phyloP scores from a whole-genome alignment of 257 asterid genomes.

The Ophiorrhiza pumila region DNA sequence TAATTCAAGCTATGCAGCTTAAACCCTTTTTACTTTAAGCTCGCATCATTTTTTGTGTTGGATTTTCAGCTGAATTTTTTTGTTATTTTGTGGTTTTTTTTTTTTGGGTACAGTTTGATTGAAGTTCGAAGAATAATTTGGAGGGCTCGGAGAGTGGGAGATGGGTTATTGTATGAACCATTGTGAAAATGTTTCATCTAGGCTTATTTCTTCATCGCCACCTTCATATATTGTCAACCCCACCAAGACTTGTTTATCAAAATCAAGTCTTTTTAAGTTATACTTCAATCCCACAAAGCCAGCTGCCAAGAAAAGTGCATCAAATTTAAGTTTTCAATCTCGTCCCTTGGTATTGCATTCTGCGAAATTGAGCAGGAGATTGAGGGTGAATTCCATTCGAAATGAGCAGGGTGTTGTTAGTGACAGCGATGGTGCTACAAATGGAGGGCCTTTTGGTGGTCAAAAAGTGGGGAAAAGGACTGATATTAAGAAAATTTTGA shows the following conservation, averaged over 20 bases:
- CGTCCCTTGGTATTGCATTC: constrained; percentile 35
- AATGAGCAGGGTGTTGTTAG: constrained; percentile 22
- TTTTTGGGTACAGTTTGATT: constrained; percentile 13
- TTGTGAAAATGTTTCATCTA: constrained; percentile 27
- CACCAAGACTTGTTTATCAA: constrained; percentile 19
- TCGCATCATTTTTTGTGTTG: background rate
- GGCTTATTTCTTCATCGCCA: constrained; percentile 30
- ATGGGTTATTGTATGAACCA: constrained; percentile 35
- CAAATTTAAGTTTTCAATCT: constrained; percentile 25
- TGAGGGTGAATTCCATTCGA: constrained; percentile 24
- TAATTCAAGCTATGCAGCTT: background rate
- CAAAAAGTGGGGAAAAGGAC: constrained; percentile 59
- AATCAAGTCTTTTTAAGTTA: constrained; percentile 34
- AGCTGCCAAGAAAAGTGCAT: constrained; percentile 12
- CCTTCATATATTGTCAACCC: constrained; percentile 12
- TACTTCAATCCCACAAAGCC: constrained; percentile 24
- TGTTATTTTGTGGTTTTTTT: background rate
- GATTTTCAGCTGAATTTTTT: background rate
- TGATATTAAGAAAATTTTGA: constrained; percentile 84
- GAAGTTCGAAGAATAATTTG: background rate
- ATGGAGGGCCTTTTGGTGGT: constrained; percentile 28
- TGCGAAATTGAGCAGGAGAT: constrained; percentile 19
- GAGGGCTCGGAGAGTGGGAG: background rate
- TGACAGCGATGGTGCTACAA: constrained; percentile 18
- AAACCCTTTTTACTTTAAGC: background rate